These are phyloP conservation scores for Ganoderma leucocontextum DNA, from an alignment of 1,284 basidiomycete genomes.

Conservation along the genomic window DNA sequence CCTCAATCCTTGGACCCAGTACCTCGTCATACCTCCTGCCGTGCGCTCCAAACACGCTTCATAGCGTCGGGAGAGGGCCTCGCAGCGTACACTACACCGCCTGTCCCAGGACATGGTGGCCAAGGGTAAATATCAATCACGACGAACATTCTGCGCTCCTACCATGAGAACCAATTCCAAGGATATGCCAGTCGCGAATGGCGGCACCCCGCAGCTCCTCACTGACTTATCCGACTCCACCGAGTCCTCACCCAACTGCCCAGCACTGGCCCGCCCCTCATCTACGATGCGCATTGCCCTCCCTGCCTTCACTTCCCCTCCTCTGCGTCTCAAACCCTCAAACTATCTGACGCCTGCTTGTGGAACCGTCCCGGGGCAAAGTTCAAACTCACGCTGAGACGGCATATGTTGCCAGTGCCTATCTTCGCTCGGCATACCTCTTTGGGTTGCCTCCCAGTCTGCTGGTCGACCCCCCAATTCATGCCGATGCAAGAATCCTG, in stretches of 20 bases:
- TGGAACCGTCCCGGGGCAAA: neutral
- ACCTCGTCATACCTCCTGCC: neutral
- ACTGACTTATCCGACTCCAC: constrained; percentile 1
- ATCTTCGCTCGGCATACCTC: constrained; percentile 2
- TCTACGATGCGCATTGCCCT: neutral
- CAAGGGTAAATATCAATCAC: neutral
- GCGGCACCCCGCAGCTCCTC: neutral
- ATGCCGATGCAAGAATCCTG: neutral
- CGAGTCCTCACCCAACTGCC: neutral
- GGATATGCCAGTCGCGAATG: neutral
- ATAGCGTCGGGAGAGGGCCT: neutral
- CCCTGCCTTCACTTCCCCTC: too few relatives aligned
- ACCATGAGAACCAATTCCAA: neutral
- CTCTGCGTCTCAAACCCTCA: neutral
- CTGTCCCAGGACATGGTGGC: neutral
- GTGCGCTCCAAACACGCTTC: neutral
- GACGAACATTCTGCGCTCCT: neutral
- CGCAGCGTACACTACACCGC: neutral
- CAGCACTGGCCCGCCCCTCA: neutral
- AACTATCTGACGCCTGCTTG: neutral
- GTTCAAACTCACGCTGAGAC: neutral
- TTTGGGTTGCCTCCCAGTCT: neutral
- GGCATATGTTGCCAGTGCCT: neutral
- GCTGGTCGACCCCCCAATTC: constrained; percentile 2
- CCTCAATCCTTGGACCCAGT: neutral